Conservation (phyloP, 2,329 filamentous ascomycete genomes). For the Epichloe festucae region DNA sequence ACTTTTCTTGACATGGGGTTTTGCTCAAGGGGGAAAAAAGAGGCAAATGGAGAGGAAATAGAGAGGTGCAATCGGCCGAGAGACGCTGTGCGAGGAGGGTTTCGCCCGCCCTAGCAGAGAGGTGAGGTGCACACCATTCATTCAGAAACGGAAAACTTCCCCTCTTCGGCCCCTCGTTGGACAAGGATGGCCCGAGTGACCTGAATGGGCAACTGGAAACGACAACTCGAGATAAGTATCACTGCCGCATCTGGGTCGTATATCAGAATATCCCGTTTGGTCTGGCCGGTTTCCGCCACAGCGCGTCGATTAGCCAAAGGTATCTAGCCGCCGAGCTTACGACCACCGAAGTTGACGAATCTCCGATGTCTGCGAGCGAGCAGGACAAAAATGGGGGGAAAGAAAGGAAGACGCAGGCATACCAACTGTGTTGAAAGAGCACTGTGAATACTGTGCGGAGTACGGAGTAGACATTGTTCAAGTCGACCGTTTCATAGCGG, state of each 20-base stretch:
- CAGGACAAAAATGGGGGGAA: background rate
- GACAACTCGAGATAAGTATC: too few relatives aligned
- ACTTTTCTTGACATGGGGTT: too few relatives aligned
- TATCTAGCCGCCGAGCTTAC: too few relatives aligned
- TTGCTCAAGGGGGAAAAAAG: too few relatives aligned
- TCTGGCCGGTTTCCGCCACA: background rate
- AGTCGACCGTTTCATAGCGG: background rate
- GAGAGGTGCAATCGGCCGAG: background rate
- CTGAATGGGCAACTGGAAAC: too few relatives aligned
- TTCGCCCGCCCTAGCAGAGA: background rate
- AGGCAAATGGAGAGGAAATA: background rate
- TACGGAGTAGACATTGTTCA: background rate
- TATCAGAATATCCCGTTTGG: background rate
- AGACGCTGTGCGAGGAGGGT: background rate
- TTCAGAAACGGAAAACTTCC: background rate
- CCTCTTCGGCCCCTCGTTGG: background rate
- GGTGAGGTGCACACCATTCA: too few relatives aligned
- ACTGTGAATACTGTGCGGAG: background rate
- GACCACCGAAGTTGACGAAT: too few relatives aligned
- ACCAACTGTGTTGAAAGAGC: background rate
- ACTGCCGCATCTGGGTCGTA: too few relatives aligned
- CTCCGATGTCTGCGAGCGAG: too few relatives aligned
- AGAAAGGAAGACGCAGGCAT: background rate
- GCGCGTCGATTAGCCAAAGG: background rate
- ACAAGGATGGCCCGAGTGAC: background rate